Evolutionary conservation across 257 asterid species (phyloP), one percentile per base, ranked within the genome.

Genomic region (Ophiorrhiza pumila): DNA sequence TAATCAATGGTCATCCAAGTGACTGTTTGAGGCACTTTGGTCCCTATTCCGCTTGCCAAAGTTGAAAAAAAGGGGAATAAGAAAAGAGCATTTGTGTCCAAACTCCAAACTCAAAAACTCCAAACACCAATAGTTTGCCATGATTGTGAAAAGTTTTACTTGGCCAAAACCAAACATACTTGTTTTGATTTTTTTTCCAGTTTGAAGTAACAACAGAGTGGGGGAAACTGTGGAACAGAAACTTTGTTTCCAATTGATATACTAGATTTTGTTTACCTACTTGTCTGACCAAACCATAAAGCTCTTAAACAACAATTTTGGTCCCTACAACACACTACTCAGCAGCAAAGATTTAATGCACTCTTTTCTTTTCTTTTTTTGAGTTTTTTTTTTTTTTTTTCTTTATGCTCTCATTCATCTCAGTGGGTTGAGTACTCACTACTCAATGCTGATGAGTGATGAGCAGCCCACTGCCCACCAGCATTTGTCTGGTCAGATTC

Each of bases 381-480:
- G n/a, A n/a, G n/a, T n/a, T n/a, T n/a, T n/a, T n/a, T n/a, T n/a
- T n/a, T n/a, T n/a, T n/a, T n/a, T n/a, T n/a, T n/a, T n/a, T n/a
- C n/a, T n/a, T n/a, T n/a, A n/a, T n/a, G n/a, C n/a, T n/a, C n/a
- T n/a, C n/a, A n/a, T n/a, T n/a, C n/a, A n/a, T n/a, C n/a, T n/a
- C n/a, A n/a, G n/a, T n/a, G n/a, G n/a, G 11, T 7, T 45, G 43
- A 29, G 43, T 29, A 67, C 14, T 67, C 23, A 65, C 50, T 9
- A 39, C 31, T 3, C n/a, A 13, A 14, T 1, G 14, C 11, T 2
- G 1, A 2, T 6, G 49, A 43, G 2, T 46, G 20, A 60, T 60
- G 23, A n/a, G n/a, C n/a, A n/a, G n/a, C n/a, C 25, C 66, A 60
- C 66, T 60, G 42, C 66, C 77, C 72, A 52, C 77, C 66, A 64